Base-by-base conservation (phyloP, 2,329 filamentous ascomycete species). In the Paecilomyces fulvus region DNA sequence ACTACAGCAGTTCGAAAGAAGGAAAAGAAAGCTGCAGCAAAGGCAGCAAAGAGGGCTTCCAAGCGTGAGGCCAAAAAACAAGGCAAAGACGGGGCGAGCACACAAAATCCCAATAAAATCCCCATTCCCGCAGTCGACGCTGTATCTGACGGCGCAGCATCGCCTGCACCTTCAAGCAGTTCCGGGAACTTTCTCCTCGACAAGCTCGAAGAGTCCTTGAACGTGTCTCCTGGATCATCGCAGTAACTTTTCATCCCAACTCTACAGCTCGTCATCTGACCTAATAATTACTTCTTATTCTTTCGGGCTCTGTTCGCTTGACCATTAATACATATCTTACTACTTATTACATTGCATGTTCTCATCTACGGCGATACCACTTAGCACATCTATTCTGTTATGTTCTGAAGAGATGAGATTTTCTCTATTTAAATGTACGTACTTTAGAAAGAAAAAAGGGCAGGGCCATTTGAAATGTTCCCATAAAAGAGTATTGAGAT, bases 121-220 rank as follows among this genome's bases (percentile, higher is more conserved):
- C 10, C 7, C n/a, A 54, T 52, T n/a, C 37, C 14, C 25, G 48
- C 14, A 8, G 21, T 30, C 46, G 53, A 30, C 14, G 11, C 43
- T 55, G 9, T 33, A 30, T 48, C 43, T 43, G 23, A 23, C 2
- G 58, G 58, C 8, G 60, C 63, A 2, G 55, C 61, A 4, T 66
- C 62, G 3, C 61, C 63, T 4, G 60, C 52, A 1, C 56, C 63
- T 17, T 62, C 64, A 5, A 54, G 54, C 0, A 56, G 55, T 20
- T 65, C 64, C 0, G 63, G 59, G 52, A 66, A 66, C 52, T 60
- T 54, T 11, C 64, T 67, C 33, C 52, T 67, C 17, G 64, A 67
- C 56, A 59, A 58, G 17, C 49, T 67, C 43, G 65, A 67, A 55
- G 64, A 65, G 51, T 65, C 65, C 1, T 51, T 67, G 25, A 43